A percentile compares a stretch with the other conserved stretches of the same genome.
Conservation (phyloP, 2,329 filamentous ascomycete genomes). For the Pyrenophora seminiperda region DNA sequence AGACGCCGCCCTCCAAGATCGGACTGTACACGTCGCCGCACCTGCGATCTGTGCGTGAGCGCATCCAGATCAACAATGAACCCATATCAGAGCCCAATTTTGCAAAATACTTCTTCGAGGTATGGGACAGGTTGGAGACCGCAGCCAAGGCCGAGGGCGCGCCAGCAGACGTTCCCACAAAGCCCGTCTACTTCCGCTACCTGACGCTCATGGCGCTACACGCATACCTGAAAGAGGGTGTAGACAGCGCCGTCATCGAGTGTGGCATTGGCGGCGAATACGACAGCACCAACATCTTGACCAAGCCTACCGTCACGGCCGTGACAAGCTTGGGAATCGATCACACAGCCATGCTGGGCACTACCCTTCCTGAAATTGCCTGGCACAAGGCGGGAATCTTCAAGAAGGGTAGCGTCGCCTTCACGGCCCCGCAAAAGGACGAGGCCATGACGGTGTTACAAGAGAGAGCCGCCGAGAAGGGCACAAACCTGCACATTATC, state of each 20-base stretch:
- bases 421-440: conserved; percentile 64
- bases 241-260: conserved; percentile 82
- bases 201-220: conserved; percentile 88
- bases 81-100: conserved; percentile 73
- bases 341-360: conserved; percentile 79
- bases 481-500: conserved; percentile 55
- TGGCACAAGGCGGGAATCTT: conserved; percentile 94
- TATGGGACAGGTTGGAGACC: conserved; percentile 73
- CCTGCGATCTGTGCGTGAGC: conserved; percentile 79
- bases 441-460: conserved; percentile 61
- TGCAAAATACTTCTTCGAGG: conserved; percentile 77
- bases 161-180: conserved; percentile 60
- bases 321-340: conserved; percentile 85
- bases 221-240: conserved; percentile 75
- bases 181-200: conserved; percentile 92
- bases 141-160: conserved; percentile 58
- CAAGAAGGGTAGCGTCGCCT: conserved; percentile 68
- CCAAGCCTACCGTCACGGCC: conserved; percentile 70
- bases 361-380: conserved; percentile 78
- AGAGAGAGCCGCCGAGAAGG: conserved; percentile 60
- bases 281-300: conserved; percentile 87
- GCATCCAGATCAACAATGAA: conserved; percentile 77
- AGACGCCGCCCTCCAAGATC: conserved; percentile 58
- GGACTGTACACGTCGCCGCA: conserved; percentile 89
- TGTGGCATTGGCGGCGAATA: conserved; percentile 94